Conservation (phyloP, 2,329 filamentous ascomycete genomes). For the Corniculantispora saksenae region DNA sequence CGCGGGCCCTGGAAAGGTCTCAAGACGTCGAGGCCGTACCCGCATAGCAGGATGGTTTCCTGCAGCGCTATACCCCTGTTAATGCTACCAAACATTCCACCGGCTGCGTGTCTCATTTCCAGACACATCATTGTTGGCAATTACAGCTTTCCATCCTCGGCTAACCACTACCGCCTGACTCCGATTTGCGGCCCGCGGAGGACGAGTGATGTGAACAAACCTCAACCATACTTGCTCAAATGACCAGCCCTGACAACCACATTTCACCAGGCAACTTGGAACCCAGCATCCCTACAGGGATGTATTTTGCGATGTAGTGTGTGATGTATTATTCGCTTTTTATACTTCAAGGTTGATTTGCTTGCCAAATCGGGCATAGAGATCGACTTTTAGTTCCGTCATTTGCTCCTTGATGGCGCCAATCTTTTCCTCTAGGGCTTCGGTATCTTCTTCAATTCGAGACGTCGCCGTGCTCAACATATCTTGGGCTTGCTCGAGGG, state of each 20-base stretch:
- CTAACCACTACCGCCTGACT: not conserved
- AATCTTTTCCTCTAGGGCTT: slow-evolving; percentile 74
- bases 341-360: slow-evolving; percentile 86
- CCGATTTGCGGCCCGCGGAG: slow-evolving; percentile 7
- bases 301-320: not conserved
- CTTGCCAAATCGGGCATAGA: slow-evolving; percentile 93
- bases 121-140: no score
- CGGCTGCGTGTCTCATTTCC: not conserved
- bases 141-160: no score
- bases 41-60: no score
- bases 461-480: slow-evolving; percentile 73
- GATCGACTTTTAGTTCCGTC: slow-evolving; percentile 82
- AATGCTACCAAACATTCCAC: no score
- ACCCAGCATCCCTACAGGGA: no score
- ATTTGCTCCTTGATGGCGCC: slow-evolving; percentile 79
- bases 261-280: no score
- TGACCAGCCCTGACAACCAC: no score
- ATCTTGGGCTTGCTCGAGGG: slow-evolving; percentile 81
- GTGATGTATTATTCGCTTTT: slow-evolving; percentile 10
- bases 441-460: slow-evolving; percentile 75
- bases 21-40: no score
- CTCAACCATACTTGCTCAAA: not conserved
- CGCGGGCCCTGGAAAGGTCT: no score
- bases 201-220: not conserved
- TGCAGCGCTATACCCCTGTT: no score